phyloP scores from a whole-genome alignment of 1,284 basidiomycete species.

The Apiotrichum gamsii region DNA sequence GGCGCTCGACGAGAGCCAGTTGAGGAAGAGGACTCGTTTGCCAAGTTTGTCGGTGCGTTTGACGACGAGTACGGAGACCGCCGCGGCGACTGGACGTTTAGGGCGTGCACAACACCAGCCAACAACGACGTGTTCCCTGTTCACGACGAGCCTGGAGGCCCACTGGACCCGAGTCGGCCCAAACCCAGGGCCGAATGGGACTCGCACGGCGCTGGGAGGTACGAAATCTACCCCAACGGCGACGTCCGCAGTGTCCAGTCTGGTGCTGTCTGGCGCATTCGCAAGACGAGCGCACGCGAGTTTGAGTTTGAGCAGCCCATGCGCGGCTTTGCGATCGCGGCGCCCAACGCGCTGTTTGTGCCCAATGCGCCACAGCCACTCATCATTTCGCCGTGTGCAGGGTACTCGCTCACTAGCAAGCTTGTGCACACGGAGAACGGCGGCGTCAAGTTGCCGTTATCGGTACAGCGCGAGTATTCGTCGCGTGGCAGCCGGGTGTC shows the following conservation, averaged over 20 bases:
- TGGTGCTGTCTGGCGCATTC: conserved; percentile 36
- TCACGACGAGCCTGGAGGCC: neutral
- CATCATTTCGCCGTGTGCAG: conserved; percentile 3
- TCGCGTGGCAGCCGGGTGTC: conserved; percentile 11
- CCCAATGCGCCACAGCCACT: conserved; percentile 4
- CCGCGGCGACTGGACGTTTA: conserved; percentile 49
- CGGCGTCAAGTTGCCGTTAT: conserved; percentile 36
- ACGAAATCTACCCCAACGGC: conserved; percentile 35
- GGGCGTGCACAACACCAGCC: conserved; percentile 20
- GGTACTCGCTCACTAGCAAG: conserved; percentile 31
- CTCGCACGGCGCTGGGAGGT: conserved; percentile 40
- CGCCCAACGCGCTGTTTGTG: too few species aligned
- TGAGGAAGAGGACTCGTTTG: conserved; percentile 48
- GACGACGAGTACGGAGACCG: conserved; percentile 48
- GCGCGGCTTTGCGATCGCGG: neutral
- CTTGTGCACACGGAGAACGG: conserved; percentile 39
- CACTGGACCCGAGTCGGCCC: conserved; percentile 15
- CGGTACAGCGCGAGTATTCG: conserved; percentile 13
- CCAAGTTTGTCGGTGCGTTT: conserved; percentile 48
- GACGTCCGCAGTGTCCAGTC: conserved; percentile 36
- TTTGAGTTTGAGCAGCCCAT: conserved; percentile 36
- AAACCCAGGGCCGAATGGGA: conserved; percentile 38
- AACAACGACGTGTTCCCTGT: conserved; percentile 1
- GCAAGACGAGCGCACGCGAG: conserved; percentile 29
- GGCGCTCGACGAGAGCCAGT: neutral